Base-by-base conservation (phyloP, 805 yeast genomes). In the Nakazawaea wickerhamii region DNA sequence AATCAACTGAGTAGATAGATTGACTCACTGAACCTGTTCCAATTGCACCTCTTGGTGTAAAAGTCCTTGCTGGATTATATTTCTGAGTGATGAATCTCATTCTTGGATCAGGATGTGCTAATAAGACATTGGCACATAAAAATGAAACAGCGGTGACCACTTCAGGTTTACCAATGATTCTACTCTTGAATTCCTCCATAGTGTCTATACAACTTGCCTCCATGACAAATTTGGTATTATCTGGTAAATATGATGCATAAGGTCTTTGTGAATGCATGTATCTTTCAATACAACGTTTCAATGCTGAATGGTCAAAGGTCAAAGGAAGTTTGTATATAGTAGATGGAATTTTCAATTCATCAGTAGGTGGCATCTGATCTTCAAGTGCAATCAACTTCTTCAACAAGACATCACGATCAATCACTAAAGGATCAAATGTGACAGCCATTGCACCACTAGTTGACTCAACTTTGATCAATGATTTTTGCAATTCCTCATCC, bases 91-190 rank as follows among this genome's bases (percentile, higher is more conserved):
- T 48, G 40, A 57, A 56, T 30, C 60, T 48, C 17, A 43, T 32
- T 40, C 63, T 49, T 27, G 66, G 66, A 42, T 63, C 65, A 14
- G 55, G 51, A 27, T 54, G 54, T 11, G 59, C 63, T 22, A 57
- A 35, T 18, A 57, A 44, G 5, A 61, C 55, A 38, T 51, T 49
- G 7, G 62, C 63, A 51, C 63, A 58, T 10, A 58, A 43, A 37
- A 58, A 58, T 5, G 63, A 58, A 26, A 53, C 59, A 19, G 60
- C 58, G 20, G 54, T 49, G 26, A 59, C 56, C 37, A 58, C 47
- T 38, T 59, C 56, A 13, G 59, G 51, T 33, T 51, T 46, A 5
- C 47, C 56, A 30, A 55, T 23, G 19, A 56, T 48, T 30, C 40
- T 44, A 6, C 40, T 41, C 32, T 59, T 58, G 41, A 58, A 58